Percentiles rank a stretch among this genome's conserved stretches.
Conservation (phyloP, 148 eudicot genomes). For the Vaccinium darrowii region DNA sequence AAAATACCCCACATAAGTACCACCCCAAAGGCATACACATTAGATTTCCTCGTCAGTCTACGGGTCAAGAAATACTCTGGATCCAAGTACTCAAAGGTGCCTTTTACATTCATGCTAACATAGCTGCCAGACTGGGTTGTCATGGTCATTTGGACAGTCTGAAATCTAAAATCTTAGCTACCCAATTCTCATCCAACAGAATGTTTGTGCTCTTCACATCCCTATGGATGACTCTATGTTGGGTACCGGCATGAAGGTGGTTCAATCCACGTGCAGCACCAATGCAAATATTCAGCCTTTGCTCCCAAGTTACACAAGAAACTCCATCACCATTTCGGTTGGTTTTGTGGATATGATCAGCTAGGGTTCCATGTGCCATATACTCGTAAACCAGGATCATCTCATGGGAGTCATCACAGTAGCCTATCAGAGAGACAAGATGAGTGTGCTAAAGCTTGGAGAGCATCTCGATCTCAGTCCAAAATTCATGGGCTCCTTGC, state of each 20-base stretch:
- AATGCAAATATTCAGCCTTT: constrained; percentile 27
- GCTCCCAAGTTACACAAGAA: constrained; percentile 15
- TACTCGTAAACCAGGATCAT: constrained; percentile 47
- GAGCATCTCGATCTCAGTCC: constrained; percentile 22
- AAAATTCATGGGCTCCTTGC: constrained; percentile 20
- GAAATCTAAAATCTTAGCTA: constrained; percentile 38
- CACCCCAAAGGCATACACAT: constrained; percentile 31
- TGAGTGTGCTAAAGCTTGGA: constrained; percentile 14
- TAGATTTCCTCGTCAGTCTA: constrained; percentile 24
- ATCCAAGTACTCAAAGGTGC: constrained; percentile 28
- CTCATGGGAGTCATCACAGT: constrained; percentile 30
- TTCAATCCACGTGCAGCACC: constrained; percentile 28
- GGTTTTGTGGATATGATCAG: constrained; percentile 30
- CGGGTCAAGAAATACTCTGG: constrained; percentile 9
- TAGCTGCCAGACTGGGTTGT: constrained; percentile 6
- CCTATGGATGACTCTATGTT: constrained; percentile 10
- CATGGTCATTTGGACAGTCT: constrained; percentile 21
- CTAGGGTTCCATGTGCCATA: constrained; percentile 33
- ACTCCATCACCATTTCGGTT: too few relatives aligned
- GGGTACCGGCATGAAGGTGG: not conserved
- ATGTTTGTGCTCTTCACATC: constrained; percentile 42
- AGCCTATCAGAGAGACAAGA: constrained; percentile 38
- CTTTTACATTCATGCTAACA: constrained; percentile 24
- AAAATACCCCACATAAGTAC: constrained; percentile 7
- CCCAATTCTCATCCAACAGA: constrained; percentile 33